Conservation (phyloP, 371 early-diverging fungal species). For the Agmasoma carcini region DNA sequence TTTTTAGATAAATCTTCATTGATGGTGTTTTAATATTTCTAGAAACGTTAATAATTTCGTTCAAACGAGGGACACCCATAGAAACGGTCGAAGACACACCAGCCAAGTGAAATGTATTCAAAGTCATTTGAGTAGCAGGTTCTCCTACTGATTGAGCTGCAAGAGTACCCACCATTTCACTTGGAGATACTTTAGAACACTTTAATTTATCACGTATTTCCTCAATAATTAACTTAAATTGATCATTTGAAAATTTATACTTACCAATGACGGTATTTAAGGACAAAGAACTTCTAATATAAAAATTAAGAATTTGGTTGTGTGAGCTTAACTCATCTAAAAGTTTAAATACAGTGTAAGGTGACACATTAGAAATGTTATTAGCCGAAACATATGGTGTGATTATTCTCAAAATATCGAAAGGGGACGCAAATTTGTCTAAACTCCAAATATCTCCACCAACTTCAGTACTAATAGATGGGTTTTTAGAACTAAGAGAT, state of each 20-base stretch:
- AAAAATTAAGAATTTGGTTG: slow-evolving; percentile 18
- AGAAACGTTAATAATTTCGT: slow-evolving; percentile 97
- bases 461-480: too few species aligned
- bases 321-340: slow-evolving; percentile 7
- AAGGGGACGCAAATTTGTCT: slow-evolving; percentile 3
- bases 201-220: slow-evolving; percentile 75
- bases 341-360: slow-evolving; percentile 19
- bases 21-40: slow-evolving; percentile 88
- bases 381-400: too few species aligned
- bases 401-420: slow-evolving; percentile 29
- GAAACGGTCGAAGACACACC: slow-evolving; percentile 95
- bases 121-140: slow-evolving; percentile 98
- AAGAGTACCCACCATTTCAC: slow-evolving; percentile 97
- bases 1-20: slow-evolving; percentile 66
- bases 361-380: slow-evolving; percentile 3
- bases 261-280: slow-evolving; percentile 24
- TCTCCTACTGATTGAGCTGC: slow-evolving; percentile 98
- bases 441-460: too few species aligned
- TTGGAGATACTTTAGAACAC: slow-evolving; percentile 72
- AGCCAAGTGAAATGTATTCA: slow-evolving; percentile 97
- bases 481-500: too few species aligned
- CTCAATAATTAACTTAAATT: slow-evolving; percentile 80
- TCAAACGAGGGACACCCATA: slow-evolving; percentile 93
- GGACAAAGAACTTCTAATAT: slow-evolving; percentile 23
- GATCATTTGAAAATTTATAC: slow-evolving; percentile 55